phyloP scores from a whole-genome alignment of 768 basidiomycete genomes.

The Mycena chlorophos region DNA sequence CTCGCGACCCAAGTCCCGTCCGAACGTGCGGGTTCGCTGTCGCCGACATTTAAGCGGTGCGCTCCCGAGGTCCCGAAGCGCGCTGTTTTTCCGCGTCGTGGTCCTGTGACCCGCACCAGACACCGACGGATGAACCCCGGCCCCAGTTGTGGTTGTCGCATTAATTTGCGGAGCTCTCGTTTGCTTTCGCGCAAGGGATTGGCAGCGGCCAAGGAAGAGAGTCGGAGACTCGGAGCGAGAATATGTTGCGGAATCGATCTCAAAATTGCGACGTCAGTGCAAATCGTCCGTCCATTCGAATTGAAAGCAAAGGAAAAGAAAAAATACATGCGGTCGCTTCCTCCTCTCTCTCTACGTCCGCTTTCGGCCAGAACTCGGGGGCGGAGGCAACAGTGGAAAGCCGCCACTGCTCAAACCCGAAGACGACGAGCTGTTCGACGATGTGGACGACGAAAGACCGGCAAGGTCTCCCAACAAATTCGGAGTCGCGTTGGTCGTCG shows the following conservation, averaged over 20 bases:
- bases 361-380: constrained; percentile 63
- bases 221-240: not conserved
- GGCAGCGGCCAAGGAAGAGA: not conserved
- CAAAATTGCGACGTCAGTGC: not conserved
- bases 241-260: not conserved
- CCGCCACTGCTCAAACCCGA: constrained; percentile 25
- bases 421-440: constrained; percentile 27
- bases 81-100: not conserved
- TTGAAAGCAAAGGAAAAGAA: not conserved
- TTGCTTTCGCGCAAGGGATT: too few species aligned
- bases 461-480: constrained; percentile 37
- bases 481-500: constrained; percentile 16
- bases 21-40: not conserved
- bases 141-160: too few species aligned
- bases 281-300: not conserved
- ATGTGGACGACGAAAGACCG: constrained; percentile 8
- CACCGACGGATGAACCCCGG: not conserved
- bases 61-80: not conserved
- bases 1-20: not conserved
- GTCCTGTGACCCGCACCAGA: not conserved
- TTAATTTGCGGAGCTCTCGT: too few species aligned
- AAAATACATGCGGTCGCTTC: not conserved
- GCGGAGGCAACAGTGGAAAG: constrained; percentile 81
- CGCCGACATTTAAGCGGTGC: not conserved
- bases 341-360: constrained; percentile 25